Conservation (phyloP, 169 alveolate genomes). For the Plasmodium gallinaceum region DNA sequence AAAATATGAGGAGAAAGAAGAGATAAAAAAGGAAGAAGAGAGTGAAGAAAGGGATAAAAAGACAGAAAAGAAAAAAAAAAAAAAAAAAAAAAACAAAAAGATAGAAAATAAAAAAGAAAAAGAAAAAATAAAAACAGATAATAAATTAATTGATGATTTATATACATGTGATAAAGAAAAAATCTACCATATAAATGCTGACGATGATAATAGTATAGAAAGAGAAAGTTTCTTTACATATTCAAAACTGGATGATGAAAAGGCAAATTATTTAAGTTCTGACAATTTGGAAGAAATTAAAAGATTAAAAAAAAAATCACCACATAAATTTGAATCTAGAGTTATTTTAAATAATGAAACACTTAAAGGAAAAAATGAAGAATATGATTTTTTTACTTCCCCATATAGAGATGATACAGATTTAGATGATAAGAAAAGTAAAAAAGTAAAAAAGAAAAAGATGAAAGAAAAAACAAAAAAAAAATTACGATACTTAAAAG, state of each 20-base stretch:
- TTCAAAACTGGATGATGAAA: slow-evolving; percentile 15
- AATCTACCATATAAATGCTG: slow-evolving; percentile 5
- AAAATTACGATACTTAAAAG: slow-evolving; percentile 48
- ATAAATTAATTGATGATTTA: slow-evolving; percentile 20
- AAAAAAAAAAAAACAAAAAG: background rate
- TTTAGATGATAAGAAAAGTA: background rate
- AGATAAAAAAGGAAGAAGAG: background rate
- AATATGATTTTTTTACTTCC: slow-evolving; percentile 35
- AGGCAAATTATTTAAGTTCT: slow-evolving; percentile 29
- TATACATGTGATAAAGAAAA: slow-evolving; percentile 16
- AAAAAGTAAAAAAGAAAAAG: background rate
- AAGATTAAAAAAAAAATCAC: slow-evolving; percentile 1
- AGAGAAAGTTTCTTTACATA: background rate
- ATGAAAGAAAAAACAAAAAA: slow-evolving; percentile 7
- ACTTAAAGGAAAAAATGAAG: background rate
- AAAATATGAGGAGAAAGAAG: background rate
- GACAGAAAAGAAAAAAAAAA: background rate
- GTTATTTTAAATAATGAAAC: slow-evolving; percentile 21
- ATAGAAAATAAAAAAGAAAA: background rate
- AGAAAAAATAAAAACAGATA: background rate
- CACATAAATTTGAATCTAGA: slow-evolving; percentile 40
- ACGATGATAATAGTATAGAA: slow-evolving; percentile 26
- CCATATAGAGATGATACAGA: slow-evolving; percentile 19
- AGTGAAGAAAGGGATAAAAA: background rate
- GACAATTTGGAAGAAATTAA: slow-evolving; percentile 3